Evolutionary conservation across 495 filamentous ascomycete species (phyloP).

Genomic region (Podospora sp.): DNA sequence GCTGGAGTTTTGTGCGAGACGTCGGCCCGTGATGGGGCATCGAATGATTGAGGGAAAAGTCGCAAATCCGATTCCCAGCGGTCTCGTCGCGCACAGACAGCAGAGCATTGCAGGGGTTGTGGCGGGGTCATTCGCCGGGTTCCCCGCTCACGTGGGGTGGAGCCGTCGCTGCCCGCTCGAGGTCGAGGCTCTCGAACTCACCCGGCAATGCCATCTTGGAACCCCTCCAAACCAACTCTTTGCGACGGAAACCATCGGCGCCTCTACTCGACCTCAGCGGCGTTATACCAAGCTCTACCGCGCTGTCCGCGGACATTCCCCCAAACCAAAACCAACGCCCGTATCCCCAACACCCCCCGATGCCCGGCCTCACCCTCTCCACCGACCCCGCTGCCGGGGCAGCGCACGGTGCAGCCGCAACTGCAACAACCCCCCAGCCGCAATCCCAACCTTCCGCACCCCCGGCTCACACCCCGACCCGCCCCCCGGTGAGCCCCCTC

Average conservation of each 20-base stretch:
- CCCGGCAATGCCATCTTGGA: neutral
- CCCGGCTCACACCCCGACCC: slow-evolving; percentile 29
- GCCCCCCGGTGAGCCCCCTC: slow-evolving; percentile 50
- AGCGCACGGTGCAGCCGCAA: slow-evolving; percentile 14
- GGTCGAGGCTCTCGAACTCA: neutral
- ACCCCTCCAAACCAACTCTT: neutral
- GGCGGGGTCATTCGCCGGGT: neutral
- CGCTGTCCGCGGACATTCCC: neutral
- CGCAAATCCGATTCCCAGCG: neutral
- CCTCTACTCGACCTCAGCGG: neutral
- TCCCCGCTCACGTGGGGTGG: neutral
- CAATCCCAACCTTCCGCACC: slow-evolving; percentile 13
- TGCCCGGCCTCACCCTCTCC: neutral
- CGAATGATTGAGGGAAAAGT: neutral
- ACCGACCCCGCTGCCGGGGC: neutral
- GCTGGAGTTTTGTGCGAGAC: neutral
- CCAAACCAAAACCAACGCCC: neutral
- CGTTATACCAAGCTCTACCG: no score
- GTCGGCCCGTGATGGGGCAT: neutral
- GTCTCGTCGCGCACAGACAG: no score
- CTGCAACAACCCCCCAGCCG: slow-evolving; percentile 3
- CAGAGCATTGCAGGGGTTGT: neutral
- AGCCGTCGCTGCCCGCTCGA: neutral
- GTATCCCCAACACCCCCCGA: neutral
- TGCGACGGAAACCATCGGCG: neutral